phyloP scores from a whole-genome alignment of 441 rosid genomes.

The Mallotus repandus region DNA sequence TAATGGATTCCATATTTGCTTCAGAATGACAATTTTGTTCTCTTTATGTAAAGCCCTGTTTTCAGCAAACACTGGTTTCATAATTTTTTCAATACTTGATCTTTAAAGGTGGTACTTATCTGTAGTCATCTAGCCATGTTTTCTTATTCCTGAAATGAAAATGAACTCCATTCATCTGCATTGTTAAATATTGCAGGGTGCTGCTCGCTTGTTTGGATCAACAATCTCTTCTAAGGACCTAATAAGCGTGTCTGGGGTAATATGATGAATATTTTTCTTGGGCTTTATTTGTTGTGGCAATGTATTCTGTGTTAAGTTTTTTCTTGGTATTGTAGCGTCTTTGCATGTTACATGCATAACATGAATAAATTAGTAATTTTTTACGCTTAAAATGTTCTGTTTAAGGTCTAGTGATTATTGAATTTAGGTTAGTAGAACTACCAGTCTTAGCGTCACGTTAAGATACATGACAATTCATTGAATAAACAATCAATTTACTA shows the following conservation, averaged over 20 bases:
- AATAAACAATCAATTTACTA: neutral
- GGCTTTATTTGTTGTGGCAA: neutral
- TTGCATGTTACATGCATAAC: neutral
- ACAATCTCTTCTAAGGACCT: constrained; percentile 77
- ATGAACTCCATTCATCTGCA: neutral
- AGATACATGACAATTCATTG: neutral
- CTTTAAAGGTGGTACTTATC: too few species aligned
- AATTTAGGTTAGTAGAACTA: neutral
- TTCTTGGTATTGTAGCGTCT: neutral
- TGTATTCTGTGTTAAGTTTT: neutral
- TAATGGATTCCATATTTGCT: neutral
- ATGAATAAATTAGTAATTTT: neutral
- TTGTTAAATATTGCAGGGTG: constrained; percentile 66
- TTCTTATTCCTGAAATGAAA: constrained; percentile 14
- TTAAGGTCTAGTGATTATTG: neutral
- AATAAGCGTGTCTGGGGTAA: constrained; percentile 85
- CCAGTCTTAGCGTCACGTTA: neutral
- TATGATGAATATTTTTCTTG: constrained; percentile 10
- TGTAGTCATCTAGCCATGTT: neutral
- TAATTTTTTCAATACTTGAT: neutral
- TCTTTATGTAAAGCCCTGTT: neutral
- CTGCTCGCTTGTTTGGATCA: constrained; percentile 91
- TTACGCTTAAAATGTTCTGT: neutral
- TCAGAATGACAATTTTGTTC: neutral
- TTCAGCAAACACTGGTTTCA: neutral